A percentile compares a stretch with the other conserved stretches of the same genome.
Evolutionary conservation across 2,329 filamentous ascomycete species (phyloP).

Genomic region (Colletotrichum melonis): DNA sequence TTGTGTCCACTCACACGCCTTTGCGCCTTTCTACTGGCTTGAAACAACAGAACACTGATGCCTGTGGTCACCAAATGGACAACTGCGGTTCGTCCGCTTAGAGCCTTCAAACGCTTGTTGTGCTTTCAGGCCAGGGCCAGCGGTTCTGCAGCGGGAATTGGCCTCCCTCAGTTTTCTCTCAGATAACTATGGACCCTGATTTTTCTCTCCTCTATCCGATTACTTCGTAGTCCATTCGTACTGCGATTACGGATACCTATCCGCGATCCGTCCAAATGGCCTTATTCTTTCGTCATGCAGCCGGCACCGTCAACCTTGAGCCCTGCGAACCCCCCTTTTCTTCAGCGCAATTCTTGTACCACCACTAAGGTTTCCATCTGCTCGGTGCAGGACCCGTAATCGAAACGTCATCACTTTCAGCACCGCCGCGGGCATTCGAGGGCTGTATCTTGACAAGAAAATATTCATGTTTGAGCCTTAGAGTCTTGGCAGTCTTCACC

Average conservation of each 20-base stretch:
- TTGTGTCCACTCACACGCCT: neutral
- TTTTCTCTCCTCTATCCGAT: neutral
- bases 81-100: neutral
- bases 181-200: constrained; percentile 4
- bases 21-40: neutral
- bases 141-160: neutral
- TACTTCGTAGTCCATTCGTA: neutral
- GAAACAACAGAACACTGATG: neutral
- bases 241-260: neutral
- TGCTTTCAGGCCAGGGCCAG: neutral
- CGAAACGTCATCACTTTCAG: constrained; percentile 19
- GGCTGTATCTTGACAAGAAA: neutral
- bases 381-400: constrained; percentile 10
- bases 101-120: constrained; percentile 3
- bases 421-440: neutral
- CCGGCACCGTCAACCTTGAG: constrained; percentile 17
- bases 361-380: constrained; percentile 3
- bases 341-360: neutral
- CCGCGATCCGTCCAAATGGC: constrained; percentile 1
- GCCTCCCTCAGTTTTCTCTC: neutral
- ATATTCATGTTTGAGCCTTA: neutral
- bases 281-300: constrained; percentile 27
- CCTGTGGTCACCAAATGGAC: neutral
- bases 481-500: neutral
- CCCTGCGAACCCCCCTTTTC: constrained; percentile 2